phyloP scores from a whole-genome alignment of 2,329 filamentous ascomycete species.

The Ascochyta fabae region DNA sequence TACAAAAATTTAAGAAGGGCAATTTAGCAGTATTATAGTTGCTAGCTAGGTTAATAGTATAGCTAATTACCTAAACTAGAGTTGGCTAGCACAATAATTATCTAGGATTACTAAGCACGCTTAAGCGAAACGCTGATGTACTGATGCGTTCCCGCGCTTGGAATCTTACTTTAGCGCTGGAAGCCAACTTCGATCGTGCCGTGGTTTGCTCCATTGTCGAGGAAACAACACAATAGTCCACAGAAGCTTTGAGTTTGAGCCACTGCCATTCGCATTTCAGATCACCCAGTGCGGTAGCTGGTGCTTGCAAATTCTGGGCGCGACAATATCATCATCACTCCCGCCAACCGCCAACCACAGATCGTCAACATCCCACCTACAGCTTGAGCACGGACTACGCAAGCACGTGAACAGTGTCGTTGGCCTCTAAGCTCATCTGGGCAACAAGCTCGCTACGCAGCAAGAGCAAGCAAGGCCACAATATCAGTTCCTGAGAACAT shows the following conservation, averaged over 20 bases:
- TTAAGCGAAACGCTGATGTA: no score
- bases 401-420: background rate
- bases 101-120: no score
- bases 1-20: no score
- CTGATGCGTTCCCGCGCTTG: no score
- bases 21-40: no score
- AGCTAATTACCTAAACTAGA: no score
- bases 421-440: background rate
- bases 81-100: no score
- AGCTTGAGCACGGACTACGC: constrained; percentile 10
- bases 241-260: background rate
- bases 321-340: background rate
- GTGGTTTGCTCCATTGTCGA: background rate
- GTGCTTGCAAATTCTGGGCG: background rate
- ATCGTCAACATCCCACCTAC: background rate
- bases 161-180: no score
- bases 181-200: background rate
- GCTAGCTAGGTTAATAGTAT: no score
- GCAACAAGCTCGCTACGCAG: background rate
- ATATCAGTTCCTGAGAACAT: no score
- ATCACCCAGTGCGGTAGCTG: background rate
- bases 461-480: background rate
- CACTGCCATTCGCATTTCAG: background rate
- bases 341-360: background rate
- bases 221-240: background rate